Base-by-base conservation (phyloP, 257 asterid genomes). In the Salvia miltiorrhiza region DNA sequence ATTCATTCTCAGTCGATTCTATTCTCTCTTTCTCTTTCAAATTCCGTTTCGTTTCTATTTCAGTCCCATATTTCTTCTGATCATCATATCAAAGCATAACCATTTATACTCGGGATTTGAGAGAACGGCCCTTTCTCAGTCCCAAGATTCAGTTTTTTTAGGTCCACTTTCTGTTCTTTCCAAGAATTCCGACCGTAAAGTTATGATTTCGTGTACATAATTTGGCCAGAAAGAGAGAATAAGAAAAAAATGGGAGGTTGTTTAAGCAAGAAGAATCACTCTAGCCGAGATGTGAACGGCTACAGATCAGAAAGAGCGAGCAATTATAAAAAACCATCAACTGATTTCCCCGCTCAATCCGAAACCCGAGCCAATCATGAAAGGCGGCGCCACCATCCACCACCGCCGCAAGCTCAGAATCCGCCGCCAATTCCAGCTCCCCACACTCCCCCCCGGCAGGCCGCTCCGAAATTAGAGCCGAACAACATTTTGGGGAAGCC, bases 401-500 rank as follows among this genome's bases (percentile, higher is more conserved):
- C 32, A 3, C 73, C 48, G 3, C 80, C 80, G 14, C 77, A 69
- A 23, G 3, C 71, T 4, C 80, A 54, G 58, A 68, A 73, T 12
- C 79, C 65, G 52, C 52, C 75, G 40, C 75, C 77, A 23, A 32
- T 45, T 40, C 78, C 79, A 43, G 39, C 74, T 60, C 79, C 87
- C 12, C 74, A 28, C 7, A 78, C 48, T 41, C 76, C 76, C 9
- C 49, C 65, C 3, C 76, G 41, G n/a, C 57, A 56, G 73, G 72
- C 75, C 5, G 76, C 55, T 52, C 83, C 69, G 8, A 83, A 70
- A 67, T 28, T 78, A 39, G 94, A 85, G 79, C 81, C 84, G 63
- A 80, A 78, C 48, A 76, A 83, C 69, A 84, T 87, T 28, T 21
- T 90, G 57, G 85, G 88, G 11, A 87, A 82, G 79, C 89, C 93